Base-by-base conservation (phyloP, 495 filamentous ascomycete species). In the Daldinia vernicosa region DNA sequence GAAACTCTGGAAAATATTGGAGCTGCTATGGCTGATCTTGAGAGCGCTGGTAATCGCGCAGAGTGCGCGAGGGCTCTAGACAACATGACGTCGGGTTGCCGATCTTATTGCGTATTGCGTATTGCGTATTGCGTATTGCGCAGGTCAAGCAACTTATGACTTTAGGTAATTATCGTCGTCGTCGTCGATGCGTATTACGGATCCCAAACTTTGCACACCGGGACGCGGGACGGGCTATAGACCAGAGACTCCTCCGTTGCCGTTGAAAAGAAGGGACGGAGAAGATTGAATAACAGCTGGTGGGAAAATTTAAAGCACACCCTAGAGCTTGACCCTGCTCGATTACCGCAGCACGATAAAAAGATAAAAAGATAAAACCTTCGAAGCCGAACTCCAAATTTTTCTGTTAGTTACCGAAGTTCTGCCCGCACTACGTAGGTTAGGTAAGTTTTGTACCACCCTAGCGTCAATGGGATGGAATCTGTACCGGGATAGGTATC, bases 41-140 rank as follows among this genome's bases (percentile, higher is more conserved):
- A 69, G 32, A 78, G 65, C 60, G 72, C 63, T 17, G 73, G 72
- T 60, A 65, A 61, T 56, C 71, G 74, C 63, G 74, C 77, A 60
- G 75, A 81, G 70, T 78, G 80, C 78, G 73, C 73, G 32, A 82
- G 76, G 53, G 79, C 76, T 76, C 80, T 74, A 22, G 81, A 79
- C 63, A 83, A 64, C 81, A 84, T 84, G 70, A 76, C 78, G 72
- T 50, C 51, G 37, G 45, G 50, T 47, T 45, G 40, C 51, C 60
- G 61, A 61, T 53, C 32, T 62, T 47, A 55, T 28, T 39, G 40
- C 32, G 53, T n/a, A n/a, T n/a, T n/a, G n/a, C n/a, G n/a, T n/a
- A n/a, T n/a, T n/a, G n/a, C n/a, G n/a, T n/a, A n/a, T n/a, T n/a
- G n/a, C n/a, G n/a, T 47, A 55, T 28, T 39, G 40, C 32, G 53